Base-by-base conservation (phyloP, 345 rosid species). In the Dipteronia dyeriana region DNA sequence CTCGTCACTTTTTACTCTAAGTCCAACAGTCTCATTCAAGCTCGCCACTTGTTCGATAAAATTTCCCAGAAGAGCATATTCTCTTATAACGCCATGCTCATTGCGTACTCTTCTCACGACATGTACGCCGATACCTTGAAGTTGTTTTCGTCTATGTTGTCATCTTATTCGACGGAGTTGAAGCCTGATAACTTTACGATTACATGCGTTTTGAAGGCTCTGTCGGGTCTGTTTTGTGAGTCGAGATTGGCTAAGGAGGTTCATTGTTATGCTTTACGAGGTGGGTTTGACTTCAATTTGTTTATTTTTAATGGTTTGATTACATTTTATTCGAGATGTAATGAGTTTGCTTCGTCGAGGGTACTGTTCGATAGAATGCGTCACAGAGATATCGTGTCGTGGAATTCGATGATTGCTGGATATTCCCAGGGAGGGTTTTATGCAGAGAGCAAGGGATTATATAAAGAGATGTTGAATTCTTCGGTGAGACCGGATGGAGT, bases 391-490 rank as follows among this genome's bases (percentile, higher is more conserved):
- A 79, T 87, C 1, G 93, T 95, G 34, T 81, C 94, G 0, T 95
- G 98, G 97, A 95, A 93, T 75, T 93, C 97, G 6, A 90, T 95
- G 94, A 87, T 93, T 75, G 80, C 94, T 0, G 98, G 95, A 23
- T 95, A 91, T 70, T 90, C 98, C 43, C 98, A 91, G 54, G 86
- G 80, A 38, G 95, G 98, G 45, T 81, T 61, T 79, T 90, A 85
- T 73, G 86, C 82, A 25, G 92, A 90, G 47, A 91, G 97, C 76
- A 93, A 93, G 81, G 82, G 76, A 14, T 79, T 95, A 85, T 93
- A 82, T 74, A 78, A 76, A 79, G 76, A 85, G 68, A 88, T 95
- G 98, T 38, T 90, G 70, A 64, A 22, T 61, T 86, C 51, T 47
- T 72, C 81, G 2, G 84, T 76, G 71, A 91, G 69, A 79, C 97